Evolutionary conservation across 1,139 yeast genomes (phyloP), one percentile per base, ranked within the genome.

Genomic region (Spencermartinsiella ligniputridi): DNA sequence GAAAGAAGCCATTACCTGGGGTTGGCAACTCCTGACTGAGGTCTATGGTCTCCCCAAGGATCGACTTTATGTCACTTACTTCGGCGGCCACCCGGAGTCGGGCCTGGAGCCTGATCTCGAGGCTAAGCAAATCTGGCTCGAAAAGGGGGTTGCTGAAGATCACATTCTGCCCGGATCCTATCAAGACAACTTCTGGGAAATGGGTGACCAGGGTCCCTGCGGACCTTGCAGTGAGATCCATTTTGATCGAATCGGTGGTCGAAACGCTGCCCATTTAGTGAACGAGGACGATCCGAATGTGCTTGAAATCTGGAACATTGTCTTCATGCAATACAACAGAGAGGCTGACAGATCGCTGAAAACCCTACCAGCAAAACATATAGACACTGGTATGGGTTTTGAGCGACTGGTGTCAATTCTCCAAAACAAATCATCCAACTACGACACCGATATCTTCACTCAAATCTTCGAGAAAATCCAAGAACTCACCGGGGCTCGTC

Each of bases 151-250:
- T 47, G 77, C 81, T 25, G 96, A 87, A 55, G 92, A 83, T 64
- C 97, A 89, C 64, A 90, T 92, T 56, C 72, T 92, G 55, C 96
- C 97, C 19, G 99, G 98, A 47, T 73, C 81, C 54, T 86, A 82
- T 45, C 74, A 81, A 63, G 99, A 92, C 66, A 92, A 92, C 71
- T 92, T 92, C 68, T 92, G 99, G 99, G 99, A 94, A 73, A 92
- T 92, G 99, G 99, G 99, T 57, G 99, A 94, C 63, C 97, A 90
- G 71, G 99, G 99, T 54, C 99, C 99, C 38, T 92, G 99, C 74
- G 99, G 99, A 52, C 99, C 99, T 41, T 94, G 98, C 71, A 86
- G 96, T 16, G 98, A 92, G 68, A 78, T 92, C 57, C 99, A 92
- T 68, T 92, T 88, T 67, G 99, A 92, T 67, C 81, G 98, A 69